phyloP scores from a whole-genome alignment of 2,329 filamentous ascomycete species.

The Knufia fluminis region DNA sequence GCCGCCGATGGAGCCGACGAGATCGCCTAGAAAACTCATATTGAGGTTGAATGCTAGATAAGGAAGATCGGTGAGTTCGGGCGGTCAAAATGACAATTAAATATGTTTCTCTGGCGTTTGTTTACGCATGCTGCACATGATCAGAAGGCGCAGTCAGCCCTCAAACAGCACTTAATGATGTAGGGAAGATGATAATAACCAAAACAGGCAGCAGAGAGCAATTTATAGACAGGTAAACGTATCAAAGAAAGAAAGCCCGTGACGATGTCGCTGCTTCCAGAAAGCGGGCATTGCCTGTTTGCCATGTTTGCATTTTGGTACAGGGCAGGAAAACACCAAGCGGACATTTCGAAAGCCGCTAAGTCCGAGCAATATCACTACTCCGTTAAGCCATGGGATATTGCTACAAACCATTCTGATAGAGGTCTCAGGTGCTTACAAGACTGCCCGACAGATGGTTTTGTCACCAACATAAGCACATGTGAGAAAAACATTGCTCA shows the following conservation, averaged over 20 bases:
- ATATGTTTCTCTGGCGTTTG: conserved; percentile 1
- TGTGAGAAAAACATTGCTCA: too few species aligned
- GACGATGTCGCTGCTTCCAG: not conserved
- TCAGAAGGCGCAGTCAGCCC: conserved; percentile 5
- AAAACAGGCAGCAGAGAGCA: not conserved
- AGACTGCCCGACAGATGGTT: too few species aligned
- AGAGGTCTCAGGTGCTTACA: too few species aligned
- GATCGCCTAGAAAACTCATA: conserved; percentile 39
- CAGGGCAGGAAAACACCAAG: not conserved
- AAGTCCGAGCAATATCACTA: not conserved
- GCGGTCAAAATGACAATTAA: conserved; percentile 1
- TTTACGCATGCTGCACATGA: conserved; percentile 3
- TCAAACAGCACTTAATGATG: not conserved
- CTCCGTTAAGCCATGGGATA: too few species aligned
- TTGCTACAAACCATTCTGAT: too few species aligned
- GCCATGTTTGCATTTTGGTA: not conserved
- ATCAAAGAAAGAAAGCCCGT: conserved; percentile 2
- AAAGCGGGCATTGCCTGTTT: conserved; percentile 1
- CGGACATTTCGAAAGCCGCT: not conserved
- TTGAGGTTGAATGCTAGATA: not conserved
- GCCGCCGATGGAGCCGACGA: conserved; percentile 42
- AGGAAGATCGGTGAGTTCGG: not conserved
- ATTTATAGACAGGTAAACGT: conserved; percentile 5
- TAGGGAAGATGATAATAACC: not conserved
- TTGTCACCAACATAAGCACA: not conserved